Evolutionary conservation across 2,329 filamentous ascomycete species (phyloP), one percentile per base, ranked within the genome.

Genomic region (Cryphonectria carpinicola): DNA sequence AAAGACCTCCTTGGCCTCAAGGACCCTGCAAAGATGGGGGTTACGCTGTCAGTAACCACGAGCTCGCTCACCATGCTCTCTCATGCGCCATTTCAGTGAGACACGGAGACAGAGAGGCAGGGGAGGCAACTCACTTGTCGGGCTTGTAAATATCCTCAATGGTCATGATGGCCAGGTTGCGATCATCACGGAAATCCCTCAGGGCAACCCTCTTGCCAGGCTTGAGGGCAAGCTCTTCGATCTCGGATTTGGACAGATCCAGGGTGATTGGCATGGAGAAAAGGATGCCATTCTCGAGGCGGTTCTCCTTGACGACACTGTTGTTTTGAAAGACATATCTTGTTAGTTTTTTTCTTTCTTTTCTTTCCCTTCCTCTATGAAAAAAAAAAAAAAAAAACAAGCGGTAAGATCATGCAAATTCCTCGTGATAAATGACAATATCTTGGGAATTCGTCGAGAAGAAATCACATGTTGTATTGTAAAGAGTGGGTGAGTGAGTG

Each of bases 181-280:
- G 91, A 85, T 99, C 96, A 82, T 99, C 96, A 81, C 96, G 92
- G 85, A 97, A 94, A 81, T 99, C 96, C 77, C 95, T 93, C 74
- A 99, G 92, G 56, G 94, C 93, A 79, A 98, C 86, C 76, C 94
- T 91, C 70, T 91, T 88, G 68, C 95, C 94, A 37, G 93, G 79
- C 88, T 96, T 93, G 78, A 98, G 87, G 74, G 89, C 90, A 43
- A 92, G 81, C 77, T 90, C 86, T 75, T 95, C 87, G 79, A 98
- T 93, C 71, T 89, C 89, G 79, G 91, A 83, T 80, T 94, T 86
- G 74, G 87, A 89, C 73, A 97, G 86, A 81, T 99, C 96, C 75
- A 99, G 91, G 77, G 93, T 97, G 82, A 99, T 98, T 78, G 96
- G 96, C 84, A 99, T 99, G 82, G 90, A 93, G 86, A 98, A 98